phyloP scores from a whole-genome alignment of 2,329 filamentous ascomycete genomes.

The Fusarium xyrophilum region DNA sequence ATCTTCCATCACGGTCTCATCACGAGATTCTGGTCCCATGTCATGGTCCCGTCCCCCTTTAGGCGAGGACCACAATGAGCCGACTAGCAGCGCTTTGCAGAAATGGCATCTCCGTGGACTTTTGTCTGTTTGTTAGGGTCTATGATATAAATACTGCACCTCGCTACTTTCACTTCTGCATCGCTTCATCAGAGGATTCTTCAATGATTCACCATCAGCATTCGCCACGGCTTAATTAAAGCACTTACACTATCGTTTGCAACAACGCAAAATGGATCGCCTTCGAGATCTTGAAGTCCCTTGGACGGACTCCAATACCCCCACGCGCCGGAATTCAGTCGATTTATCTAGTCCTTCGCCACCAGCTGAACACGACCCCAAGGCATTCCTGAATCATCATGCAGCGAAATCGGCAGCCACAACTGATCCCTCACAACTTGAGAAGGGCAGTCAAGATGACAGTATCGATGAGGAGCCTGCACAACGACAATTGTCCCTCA shows the following conservation, averaged over 20 bases:
- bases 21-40: conserved; percentile 31
- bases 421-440: conserved; percentile 11
- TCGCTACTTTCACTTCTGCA: background rate
- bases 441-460: conserved; percentile 11
- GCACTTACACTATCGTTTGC: background rate
- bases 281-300: conserved; percentile 30
- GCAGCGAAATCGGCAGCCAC: background rate
- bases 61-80: conserved; percentile 19
- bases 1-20: conserved; percentile 28
- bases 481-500: conserved; percentile 47
- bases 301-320: conserved; percentile 38
- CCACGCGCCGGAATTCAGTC: conserved; percentile 38
- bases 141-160: conserved; percentile 33
- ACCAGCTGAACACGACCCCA: conserved; percentile 12
- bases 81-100: background rate
- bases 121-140: background rate
- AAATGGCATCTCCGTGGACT: background rate
- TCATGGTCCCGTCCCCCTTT: conserved; percentile 30
- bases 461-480: background rate
- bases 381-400: conserved; percentile 16
- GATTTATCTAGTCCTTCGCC: conserved; percentile 15
- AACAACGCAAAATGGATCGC: conserved; percentile 27
- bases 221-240: background rate
- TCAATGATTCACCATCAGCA: conserved; percentile 6
- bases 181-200: background rate